Conservation (phyloP, 352 stramenopile genomes). For the Globisporangium viniferum region DNA sequence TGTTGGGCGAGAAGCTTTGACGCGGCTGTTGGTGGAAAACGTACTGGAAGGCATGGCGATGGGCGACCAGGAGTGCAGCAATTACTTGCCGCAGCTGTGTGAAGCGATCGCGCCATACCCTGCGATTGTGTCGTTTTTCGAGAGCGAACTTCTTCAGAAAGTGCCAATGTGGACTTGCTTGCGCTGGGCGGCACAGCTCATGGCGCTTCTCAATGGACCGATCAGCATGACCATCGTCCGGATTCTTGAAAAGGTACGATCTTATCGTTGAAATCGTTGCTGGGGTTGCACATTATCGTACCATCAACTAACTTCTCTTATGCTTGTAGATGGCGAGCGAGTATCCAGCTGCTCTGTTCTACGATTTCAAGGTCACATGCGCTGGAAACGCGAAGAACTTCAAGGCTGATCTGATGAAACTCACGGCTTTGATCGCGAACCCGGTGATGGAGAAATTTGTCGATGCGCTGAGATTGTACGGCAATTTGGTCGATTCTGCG, state of each 20-base stretch:
- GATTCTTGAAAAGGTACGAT: constrained; percentile 72
- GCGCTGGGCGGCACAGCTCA: constrained; percentile 72
- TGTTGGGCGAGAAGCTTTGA: constrained; percentile 36
- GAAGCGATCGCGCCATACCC: constrained; percentile 55
- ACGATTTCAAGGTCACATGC: constrained; percentile 78
- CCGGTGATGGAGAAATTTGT: constrained; percentile 83
- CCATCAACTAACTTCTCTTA: constrained; percentile 2
- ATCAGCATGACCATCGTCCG: constrained; percentile 54
- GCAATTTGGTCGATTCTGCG: not conserved
- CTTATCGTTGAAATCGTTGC: not conserved
- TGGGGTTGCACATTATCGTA: not conserved
- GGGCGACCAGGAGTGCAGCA: constrained; percentile 60
- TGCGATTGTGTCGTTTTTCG: constrained; percentile 41
- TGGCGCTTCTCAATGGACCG: constrained; percentile 59
- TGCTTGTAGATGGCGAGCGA: constrained; percentile 56
- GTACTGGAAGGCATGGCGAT: constrained; percentile 60
- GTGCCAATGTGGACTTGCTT: constrained; percentile 81
- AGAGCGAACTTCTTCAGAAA: constrained; percentile 37
- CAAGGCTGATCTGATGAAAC: constrained; percentile 46
- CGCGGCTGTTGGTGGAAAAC: constrained; percentile 51
- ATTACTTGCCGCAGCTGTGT: constrained; percentile 75
- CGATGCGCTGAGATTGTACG: constrained; percentile 65
- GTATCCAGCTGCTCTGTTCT: constrained; percentile 75
- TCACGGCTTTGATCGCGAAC: constrained; percentile 56
- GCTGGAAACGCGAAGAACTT: constrained; percentile 28